A percentile compares a stretch with the other conserved stretches of the same genome.
Conservation (phyloP, 345 rosid species). For the Stellera chamaejasme region DNA sequence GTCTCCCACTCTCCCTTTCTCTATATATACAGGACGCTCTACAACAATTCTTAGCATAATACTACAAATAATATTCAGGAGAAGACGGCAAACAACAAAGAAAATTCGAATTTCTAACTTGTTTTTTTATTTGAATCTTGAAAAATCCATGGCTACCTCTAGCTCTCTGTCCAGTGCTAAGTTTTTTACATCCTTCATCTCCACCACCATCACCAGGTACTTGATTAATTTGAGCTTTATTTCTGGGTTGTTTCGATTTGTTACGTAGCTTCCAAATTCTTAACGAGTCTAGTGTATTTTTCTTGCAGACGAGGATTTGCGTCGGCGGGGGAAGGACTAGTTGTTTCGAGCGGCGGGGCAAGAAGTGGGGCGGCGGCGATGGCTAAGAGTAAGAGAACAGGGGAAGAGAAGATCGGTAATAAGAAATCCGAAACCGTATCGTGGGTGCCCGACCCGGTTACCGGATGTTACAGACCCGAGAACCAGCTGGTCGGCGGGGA, state of each 20-base stretch:
- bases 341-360: constrained; percentile 17
- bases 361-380: constrained; percentile 20
- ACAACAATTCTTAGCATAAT: too few relatives aligned
- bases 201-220: constrained; percentile 26
- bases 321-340: constrained; percentile 22
- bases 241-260: too few relatives aligned
- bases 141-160: constrained; percentile 26
- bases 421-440: constrained; percentile 37
- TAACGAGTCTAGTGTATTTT: neutral
- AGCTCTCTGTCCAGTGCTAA: constrained; percentile 24
- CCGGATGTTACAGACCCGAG: constrained; percentile 24
- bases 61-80: too few relatives aligned
- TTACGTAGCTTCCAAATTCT: neutral
- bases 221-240: neutral
- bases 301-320: constrained; percentile 25
- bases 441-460: constrained; percentile 56
- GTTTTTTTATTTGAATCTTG: too few relatives aligned
- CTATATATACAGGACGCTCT: too few relatives aligned
- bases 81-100: too few relatives aligned
- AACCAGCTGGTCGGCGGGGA: constrained; percentile 62
- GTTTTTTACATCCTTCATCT: constrained; percentile 25
- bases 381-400: constrained; percentile 48
- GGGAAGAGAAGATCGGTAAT: constrained; percentile 31
- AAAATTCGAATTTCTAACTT: too few relatives aligned
- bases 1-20: too few relatives aligned